Percentiles rank a stretch among this genome's conserved stretches.
Conservation (phyloP, 148 eudicot genomes). For the Oxyria digyna region DNA sequence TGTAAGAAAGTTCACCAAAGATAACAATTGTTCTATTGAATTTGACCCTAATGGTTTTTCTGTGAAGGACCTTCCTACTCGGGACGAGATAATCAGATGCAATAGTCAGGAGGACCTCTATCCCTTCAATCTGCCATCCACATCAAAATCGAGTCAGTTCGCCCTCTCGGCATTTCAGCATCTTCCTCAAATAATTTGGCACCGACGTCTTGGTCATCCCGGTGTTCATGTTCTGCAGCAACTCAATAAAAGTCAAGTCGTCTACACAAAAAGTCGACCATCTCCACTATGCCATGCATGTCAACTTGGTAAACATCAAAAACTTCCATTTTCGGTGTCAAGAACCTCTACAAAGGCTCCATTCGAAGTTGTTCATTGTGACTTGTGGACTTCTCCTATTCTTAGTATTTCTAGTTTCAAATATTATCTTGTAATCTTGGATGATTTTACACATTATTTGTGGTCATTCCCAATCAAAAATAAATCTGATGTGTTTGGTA, state of each 20-base stretch:
- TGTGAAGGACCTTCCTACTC: background rate
- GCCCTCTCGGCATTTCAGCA: background rate
- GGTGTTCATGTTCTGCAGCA: background rate
- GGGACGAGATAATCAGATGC: background rate
- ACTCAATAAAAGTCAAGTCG: background rate
- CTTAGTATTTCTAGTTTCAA: background rate
- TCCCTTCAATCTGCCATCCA: background rate
- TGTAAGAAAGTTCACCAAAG: background rate
- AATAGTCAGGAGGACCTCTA: background rate
- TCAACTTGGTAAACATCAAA: background rate
- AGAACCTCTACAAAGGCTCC: too few relatives aligned
- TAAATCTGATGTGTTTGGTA: too few relatives aligned
- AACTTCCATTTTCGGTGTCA: too few relatives aligned
- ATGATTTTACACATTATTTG: background rate
- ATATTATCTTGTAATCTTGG: background rate
- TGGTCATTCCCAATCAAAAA: too few relatives aligned
- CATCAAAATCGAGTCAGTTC: background rate
- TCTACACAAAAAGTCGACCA: too few relatives aligned
- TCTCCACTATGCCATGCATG: background rate
- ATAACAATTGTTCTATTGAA: background rate
- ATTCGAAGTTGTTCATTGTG: too few relatives aligned
- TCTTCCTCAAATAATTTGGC: background rate
- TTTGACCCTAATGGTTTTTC: background rate
- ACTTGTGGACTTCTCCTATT: too few relatives aligned
- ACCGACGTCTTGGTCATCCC: background rate